A percentile compares a stretch with the other conserved stretches of the same genome.
phyloP scores from a whole-genome alignment of 2,329 filamentous ascomycete species.

The Penicillium expansum region DNA sequence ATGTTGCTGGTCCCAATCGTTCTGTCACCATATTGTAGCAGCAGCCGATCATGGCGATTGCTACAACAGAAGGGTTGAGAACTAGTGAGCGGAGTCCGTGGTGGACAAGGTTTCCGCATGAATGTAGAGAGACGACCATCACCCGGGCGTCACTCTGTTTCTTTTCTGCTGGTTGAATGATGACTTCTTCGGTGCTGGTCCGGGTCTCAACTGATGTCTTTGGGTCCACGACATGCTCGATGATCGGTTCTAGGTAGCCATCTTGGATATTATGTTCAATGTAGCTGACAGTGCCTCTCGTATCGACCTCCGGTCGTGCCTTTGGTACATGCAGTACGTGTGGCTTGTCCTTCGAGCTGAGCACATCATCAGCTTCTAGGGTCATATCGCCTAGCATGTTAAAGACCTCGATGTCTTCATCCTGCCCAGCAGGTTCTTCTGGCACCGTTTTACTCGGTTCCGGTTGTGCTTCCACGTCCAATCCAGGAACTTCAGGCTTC shows the following conservation, averaged over 20 bases:
- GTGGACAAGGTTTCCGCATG: conserved; percentile 95
- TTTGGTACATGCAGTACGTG: conserved; percentile 10
- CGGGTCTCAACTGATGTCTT: conserved; percentile 3
- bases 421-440: conserved; percentile 13
- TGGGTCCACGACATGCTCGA: conserved; percentile 34
- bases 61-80: conserved; percentile 77
- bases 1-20: conserved; percentile 78
- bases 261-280: conserved; percentile 47
- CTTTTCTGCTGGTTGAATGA: conserved; percentile 4
- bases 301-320: conserved; percentile 17
- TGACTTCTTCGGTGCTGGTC: not conserved
- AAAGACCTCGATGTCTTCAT: conserved; percentile 29
- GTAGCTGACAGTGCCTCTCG: conserved; percentile 40
- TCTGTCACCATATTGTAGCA: conserved; percentile 98
- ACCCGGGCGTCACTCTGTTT: conserved; percentile 42
- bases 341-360: conserved; percentile 4
- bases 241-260: conserved; percentile 43
- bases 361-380: conserved; percentile 31
- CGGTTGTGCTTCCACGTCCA: conserved; percentile 3
- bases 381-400: conserved; percentile 37
- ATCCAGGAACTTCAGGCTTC: not conserved
- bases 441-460: conserved; percentile 5
- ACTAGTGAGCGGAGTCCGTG: conserved; percentile 84
- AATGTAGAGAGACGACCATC: conserved; percentile 94
- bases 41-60: conserved; percentile 95